These are phyloP conservation scores for Leccinum proximum DNA, from an alignment of 1,284 basidiomycete species.

Conservation along the genomic window DNA sequence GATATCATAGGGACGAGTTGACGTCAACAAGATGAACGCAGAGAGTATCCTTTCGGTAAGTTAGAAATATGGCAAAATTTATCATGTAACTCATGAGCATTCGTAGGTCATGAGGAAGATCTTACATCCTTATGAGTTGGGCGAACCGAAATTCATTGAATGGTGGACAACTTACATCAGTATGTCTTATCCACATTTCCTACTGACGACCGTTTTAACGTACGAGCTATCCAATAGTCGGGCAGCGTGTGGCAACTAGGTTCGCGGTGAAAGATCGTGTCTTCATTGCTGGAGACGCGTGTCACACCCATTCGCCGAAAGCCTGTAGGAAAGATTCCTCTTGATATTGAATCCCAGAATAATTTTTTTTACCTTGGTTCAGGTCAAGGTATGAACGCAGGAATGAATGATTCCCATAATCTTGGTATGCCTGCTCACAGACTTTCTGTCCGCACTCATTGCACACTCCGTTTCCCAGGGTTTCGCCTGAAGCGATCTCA, in stretches of 20 bases:
- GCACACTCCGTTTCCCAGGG: too few relatives aligned
- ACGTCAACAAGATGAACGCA: conserved; percentile 52
- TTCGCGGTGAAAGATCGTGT: neutral
- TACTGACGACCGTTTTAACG: neutral
- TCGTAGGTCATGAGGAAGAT: conserved; percentile 56
- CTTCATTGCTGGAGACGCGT: conserved; percentile 3
- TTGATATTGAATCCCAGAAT: neutral
- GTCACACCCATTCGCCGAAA: conserved; percentile 3
- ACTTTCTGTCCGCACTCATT: too few relatives aligned
- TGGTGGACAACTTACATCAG: conserved; percentile 2
- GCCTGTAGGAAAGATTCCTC: neutral
- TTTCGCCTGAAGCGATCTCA: too few relatives aligned
- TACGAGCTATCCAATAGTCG: neutral
- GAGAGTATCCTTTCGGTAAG: conserved; percentile 49
- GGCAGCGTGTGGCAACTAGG: neutral
- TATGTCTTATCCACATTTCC: neutral
- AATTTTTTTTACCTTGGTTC: conserved; percentile 2
- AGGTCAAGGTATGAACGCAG: conserved; percentile 58
- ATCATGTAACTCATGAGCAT: neutral
- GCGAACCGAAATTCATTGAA: neutral
- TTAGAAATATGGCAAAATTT: neutral
- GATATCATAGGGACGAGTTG: conserved; percentile 36
- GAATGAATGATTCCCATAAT: conserved; percentile 82
- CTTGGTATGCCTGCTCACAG: conserved; percentile 29
- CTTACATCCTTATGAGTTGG: conserved; percentile 30